Conservation (phyloP, 2,329 filamentous ascomycete species). For the Alternaria rosae region DNA sequence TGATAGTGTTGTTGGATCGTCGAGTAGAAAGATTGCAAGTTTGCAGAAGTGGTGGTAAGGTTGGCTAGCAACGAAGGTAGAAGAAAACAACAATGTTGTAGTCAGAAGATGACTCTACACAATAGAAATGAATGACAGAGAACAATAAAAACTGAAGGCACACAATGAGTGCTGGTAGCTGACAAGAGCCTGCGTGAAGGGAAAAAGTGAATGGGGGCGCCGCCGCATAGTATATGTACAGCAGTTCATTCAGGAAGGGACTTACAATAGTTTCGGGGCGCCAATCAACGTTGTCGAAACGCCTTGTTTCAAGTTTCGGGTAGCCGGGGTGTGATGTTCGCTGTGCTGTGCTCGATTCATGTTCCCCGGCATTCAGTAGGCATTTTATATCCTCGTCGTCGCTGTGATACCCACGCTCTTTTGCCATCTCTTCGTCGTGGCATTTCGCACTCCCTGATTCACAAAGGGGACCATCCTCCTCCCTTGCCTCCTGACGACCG, state of each 20-base stretch:
- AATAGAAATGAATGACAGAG: slow-evolving; percentile 43
- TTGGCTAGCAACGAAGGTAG: slow-evolving; percentile 31
- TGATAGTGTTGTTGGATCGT: slow-evolving; percentile 19
- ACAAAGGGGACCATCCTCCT: slow-evolving; percentile 36
- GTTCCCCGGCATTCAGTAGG: slow-evolving; percentile 32
- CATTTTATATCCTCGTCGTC: slow-evolving; percentile 39
- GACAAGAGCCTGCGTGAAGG: slow-evolving; percentile 45
- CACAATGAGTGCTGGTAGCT: slow-evolving; percentile 39
- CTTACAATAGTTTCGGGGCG: slow-evolving; percentile 40
- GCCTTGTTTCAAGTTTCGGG: slow-evolving; percentile 48
- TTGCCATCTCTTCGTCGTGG: slow-evolving; percentile 29
- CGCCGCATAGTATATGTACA: slow-evolving; percentile 43
- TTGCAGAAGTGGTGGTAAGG: slow-evolving; percentile 20
- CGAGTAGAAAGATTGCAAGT: slow-evolving; percentile 9
- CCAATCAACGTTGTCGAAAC: slow-evolving; percentile 41
- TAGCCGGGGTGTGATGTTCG: slow-evolving; percentile 38
- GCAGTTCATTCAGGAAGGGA: slow-evolving; percentile 25
- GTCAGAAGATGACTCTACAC: slow-evolving; percentile 20
- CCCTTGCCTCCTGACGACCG: slow-evolving; percentile 34
- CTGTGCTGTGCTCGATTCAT: slow-evolving; percentile 33
- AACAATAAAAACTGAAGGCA: slow-evolving; percentile 39
- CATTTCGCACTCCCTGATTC: slow-evolving; percentile 23
- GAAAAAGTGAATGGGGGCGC: slow-evolving; percentile 23
- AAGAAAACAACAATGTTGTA: slow-evolving; percentile 21
- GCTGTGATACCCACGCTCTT: slow-evolving; percentile 29